A percentile compares a stretch with the other conserved stretches of the same genome.
Conservation (phyloP, 2,329 filamentous ascomycete species). For the Aspergillus clavatus region DNA sequence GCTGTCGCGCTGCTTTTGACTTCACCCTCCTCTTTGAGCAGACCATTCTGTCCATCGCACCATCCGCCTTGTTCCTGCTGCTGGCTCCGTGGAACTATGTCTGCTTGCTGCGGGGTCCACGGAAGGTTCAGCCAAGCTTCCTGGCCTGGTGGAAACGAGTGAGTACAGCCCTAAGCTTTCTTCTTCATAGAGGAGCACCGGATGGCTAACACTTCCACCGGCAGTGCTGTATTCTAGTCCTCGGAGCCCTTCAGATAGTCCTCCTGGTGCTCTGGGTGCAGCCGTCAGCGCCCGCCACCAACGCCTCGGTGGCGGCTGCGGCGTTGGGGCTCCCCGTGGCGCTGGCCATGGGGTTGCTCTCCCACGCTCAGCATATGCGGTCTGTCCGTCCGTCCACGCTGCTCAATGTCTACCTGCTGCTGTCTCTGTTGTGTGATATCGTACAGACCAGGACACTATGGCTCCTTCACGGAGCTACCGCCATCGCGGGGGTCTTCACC, state of each 20-base stretch:
- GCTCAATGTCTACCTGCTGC: background rate
- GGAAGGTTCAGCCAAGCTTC: no score
- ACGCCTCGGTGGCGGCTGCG: background rate
- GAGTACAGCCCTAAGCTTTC: no score
- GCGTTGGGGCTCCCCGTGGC: background rate
- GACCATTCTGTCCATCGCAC: conserved; percentile 4
- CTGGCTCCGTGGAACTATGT: background rate
- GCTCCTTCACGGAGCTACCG: background rate
- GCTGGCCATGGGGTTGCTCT: background rate
- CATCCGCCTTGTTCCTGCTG: conserved; percentile 1
- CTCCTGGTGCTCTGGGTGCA: background rate
- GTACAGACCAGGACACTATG: background rate
- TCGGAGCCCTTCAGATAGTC: background rate
- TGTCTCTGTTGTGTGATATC: background rate
- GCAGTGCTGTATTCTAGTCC: no score
- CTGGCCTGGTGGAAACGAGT: no score
- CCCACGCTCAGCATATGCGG: background rate
- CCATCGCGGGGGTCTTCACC: background rate
- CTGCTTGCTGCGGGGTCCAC: no score
- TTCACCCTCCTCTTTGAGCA: conserved; percentile 9
- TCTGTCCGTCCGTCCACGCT: background rate
- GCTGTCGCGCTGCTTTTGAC: conserved; percentile 2
- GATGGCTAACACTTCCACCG: no score
- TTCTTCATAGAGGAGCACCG: no score
- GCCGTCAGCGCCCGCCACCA: background rate